These are phyloP conservation scores for Cytospora chrysosperma DNA, from an alignment of 2,329 filamentous ascomycete species.

Conservation along the genomic window DNA sequence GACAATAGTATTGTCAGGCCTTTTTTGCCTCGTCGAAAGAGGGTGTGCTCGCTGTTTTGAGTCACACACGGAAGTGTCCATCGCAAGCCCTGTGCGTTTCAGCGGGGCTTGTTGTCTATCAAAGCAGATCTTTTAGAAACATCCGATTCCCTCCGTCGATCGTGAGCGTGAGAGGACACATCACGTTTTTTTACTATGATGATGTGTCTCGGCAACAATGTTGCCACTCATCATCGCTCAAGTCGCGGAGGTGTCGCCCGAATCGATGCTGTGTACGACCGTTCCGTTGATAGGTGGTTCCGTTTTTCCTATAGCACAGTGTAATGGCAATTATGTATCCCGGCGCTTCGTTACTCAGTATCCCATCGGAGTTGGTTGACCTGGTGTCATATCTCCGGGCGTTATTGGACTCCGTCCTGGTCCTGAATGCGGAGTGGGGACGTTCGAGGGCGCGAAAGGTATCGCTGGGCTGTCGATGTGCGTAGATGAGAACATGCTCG, in stretches of 20 bases:
- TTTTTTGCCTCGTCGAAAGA: neutral
- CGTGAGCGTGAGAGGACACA: too few species aligned
- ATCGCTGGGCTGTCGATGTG: slow-evolving; percentile 28
- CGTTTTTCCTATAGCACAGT: neutral
- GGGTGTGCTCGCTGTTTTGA: neutral
- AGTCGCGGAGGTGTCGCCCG: too few species aligned
- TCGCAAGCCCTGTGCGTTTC: too few species aligned
- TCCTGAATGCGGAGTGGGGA: slow-evolving; percentile 11
- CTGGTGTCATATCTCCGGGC: slow-evolving; percentile 9
- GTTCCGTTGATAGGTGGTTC: neutral
- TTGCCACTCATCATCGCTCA: too few species aligned
- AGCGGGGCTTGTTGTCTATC: too few species aligned
- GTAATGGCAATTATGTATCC: neutral
- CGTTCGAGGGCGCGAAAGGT: slow-evolving; percentile 10
- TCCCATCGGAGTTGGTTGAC: slow-evolving; percentile 20
- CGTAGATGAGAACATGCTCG: slow-evolving; percentile 3
- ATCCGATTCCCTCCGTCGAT: too few species aligned
- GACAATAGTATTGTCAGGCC: neutral
- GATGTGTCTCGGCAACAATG: too few species aligned
- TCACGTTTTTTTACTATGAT: too few species aligned
- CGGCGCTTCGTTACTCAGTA: neutral
- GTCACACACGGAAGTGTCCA: neutral
- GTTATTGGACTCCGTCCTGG: slow-evolving; percentile 18
- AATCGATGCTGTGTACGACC: neutral
- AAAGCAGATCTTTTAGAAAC: too few species aligned